Conservation (phyloP, 1,284 basidiomycete species). For the Austroboletus novae-zelandiae region DNA sequence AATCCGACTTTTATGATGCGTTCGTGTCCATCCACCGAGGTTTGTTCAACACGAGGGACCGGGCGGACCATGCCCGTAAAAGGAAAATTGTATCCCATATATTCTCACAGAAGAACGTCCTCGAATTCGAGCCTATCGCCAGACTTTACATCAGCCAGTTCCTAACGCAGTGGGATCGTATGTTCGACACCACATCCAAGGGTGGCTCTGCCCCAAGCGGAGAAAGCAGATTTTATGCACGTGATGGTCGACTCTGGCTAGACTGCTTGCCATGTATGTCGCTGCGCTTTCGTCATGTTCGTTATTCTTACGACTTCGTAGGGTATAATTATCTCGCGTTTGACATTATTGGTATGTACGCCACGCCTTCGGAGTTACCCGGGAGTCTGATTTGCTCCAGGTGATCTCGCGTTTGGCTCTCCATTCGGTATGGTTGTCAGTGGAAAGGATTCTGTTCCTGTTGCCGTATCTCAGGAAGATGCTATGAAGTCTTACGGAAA, state of each 20-base stretch:
- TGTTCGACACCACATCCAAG: conserved; percentile 58
- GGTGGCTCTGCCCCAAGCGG: conserved; percentile 58
- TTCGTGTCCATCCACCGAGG: conserved; percentile 72
- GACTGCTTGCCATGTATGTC: conserved; percentile 70
- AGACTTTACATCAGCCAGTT: conserved; percentile 60
- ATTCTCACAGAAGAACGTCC: conserved; percentile 80
- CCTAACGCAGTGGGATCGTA: conserved; percentile 77
- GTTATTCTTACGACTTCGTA: conserved; percentile 27
- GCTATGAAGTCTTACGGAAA: conserved; percentile 59
- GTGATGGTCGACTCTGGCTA: conserved; percentile 63
- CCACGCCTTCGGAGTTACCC: neutral
- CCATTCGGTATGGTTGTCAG: conserved; percentile 89
- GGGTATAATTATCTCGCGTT: conserved; percentile 83
- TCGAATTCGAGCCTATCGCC: conserved; percentile 80
- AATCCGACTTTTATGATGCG: conserved; percentile 80
- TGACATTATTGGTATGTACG: conserved; percentile 66
- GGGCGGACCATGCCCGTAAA: conserved; percentile 82
- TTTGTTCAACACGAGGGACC: conserved; percentile 84
- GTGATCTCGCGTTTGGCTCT: conserved; percentile 81
- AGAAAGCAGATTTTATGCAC: conserved; percentile 63
- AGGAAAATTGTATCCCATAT: conserved; percentile 88
- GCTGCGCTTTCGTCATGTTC: neutral
- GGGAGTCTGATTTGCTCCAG: conserved; percentile 29
- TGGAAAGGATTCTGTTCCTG: conserved; percentile 71
- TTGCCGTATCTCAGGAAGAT: conserved; percentile 45